These are phyloP conservation scores for Elsinoe perseae DNA, from an alignment of 2,329 filamentous ascomycete species.

Conservation along the genomic window DNA sequence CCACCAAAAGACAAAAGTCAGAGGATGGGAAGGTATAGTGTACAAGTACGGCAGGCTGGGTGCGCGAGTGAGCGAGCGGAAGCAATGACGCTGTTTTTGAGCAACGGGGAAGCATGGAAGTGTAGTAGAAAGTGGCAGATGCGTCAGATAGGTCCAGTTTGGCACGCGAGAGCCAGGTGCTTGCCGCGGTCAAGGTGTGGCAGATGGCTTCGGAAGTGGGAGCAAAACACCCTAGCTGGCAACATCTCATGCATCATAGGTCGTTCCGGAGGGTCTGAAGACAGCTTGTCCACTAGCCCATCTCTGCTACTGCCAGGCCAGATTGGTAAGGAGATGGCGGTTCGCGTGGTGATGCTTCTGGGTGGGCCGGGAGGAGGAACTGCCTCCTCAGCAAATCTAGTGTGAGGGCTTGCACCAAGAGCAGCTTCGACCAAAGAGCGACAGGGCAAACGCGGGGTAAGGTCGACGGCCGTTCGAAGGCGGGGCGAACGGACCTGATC, in stretches of 20 bases:
- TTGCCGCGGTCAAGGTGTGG: not conserved
- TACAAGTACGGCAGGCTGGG: constrained; percentile 7
- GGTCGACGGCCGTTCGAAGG: not conserved
- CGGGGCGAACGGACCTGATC: not conserved
- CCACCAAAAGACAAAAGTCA: constrained; percentile 12
- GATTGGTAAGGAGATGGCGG: not conserved
- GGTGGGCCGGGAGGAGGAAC: not conserved
- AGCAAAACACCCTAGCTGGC: not conserved
- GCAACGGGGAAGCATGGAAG: constrained; percentile 9
- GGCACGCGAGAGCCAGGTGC: constrained; percentile 11
- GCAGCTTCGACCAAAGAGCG: no score
- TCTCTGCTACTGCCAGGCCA: not conserved
- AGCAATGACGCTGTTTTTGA: constrained; percentile 2
- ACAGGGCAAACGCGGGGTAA: constrained; percentile 11
- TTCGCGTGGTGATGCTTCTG: not conserved
- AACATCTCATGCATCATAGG: not conserved
- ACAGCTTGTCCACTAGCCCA: not conserved
- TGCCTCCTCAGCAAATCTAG: not conserved
- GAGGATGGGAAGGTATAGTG: constrained; percentile 12
- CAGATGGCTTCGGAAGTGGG: not conserved
- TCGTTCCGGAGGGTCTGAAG: not conserved
- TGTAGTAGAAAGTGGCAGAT: constrained; percentile 1
- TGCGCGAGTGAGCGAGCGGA: not conserved
- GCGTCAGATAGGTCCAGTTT: not conserved
- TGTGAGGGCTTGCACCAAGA: not conserved